Percentiles rank a stretch among this genome's conserved stretches.
phyloP scores from a whole-genome alignment of 495 filamentous ascomycete genomes.

The Aspergillus saccharolyticus region DNA sequence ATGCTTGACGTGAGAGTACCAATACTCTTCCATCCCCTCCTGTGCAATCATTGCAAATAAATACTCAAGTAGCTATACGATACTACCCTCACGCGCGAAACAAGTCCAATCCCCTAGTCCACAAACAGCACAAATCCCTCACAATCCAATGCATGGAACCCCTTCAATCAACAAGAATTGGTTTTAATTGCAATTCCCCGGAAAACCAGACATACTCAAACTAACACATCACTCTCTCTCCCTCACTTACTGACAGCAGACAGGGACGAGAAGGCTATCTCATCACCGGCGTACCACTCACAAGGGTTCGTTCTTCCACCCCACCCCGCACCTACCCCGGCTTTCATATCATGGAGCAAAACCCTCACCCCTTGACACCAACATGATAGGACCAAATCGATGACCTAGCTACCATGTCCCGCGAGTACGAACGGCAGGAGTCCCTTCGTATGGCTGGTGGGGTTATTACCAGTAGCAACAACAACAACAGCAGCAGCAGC shows the following conservation, averaged over 20 bases:
- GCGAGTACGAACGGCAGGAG: constrained; percentile 50
- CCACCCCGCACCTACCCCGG: background rate
- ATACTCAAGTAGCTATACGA: too few relatives aligned
- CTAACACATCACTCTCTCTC: too few relatives aligned
- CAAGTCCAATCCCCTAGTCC: too few relatives aligned
- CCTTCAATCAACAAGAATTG: too few relatives aligned
- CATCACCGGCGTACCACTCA: constrained; percentile 46
- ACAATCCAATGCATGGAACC: too few relatives aligned
- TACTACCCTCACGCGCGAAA: too few relatives aligned
- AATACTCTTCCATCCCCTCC: too few relatives aligned
- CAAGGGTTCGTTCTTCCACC: constrained; percentile 37
- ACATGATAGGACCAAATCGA: constrained; percentile 47
- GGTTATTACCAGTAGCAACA: constrained; percentile 18
- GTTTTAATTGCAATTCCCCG: too few relatives aligned
- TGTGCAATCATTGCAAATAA: too few relatives aligned
- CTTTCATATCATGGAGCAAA: background rate
- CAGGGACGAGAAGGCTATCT: constrained; percentile 52
- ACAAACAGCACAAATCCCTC: too few relatives aligned
- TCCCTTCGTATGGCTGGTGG: constrained; percentile 42
- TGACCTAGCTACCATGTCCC: constrained; percentile 46
- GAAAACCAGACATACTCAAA: too few relatives aligned
- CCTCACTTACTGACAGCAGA: constrained; percentile 2
- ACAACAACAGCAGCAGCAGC: background rate
- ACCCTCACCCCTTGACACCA: background rate
- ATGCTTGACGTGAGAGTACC: too few relatives aligned